Conservation (phyloP, 202 grass and related monocot genomes). For the Setaria viridis region DNA sequence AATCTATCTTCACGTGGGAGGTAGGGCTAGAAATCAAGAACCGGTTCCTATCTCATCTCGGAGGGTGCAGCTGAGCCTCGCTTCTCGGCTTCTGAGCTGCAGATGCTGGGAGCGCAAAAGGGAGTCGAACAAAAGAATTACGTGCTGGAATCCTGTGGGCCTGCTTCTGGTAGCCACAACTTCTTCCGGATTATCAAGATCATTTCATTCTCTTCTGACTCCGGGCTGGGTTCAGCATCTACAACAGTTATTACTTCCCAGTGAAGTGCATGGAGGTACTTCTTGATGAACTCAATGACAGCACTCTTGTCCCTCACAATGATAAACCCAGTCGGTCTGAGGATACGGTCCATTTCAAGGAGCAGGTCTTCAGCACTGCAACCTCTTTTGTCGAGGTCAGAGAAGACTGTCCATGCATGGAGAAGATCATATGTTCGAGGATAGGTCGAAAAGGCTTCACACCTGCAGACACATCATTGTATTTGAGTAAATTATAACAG, state of each 20-base stretch:
- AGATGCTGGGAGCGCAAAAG: slow-evolving; percentile 36
- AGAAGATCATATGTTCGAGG: slow-evolving; percentile 99
- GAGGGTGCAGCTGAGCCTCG: slow-evolving; percentile 44
- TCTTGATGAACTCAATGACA: slow-evolving; percentile 79
- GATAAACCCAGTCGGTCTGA: slow-evolving; percentile 83
- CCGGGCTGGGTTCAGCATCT: slow-evolving; percentile 68
- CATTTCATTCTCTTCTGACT: slow-evolving; percentile 82
- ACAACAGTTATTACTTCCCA: slow-evolving; percentile 77
- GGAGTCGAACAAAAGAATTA: slow-evolving; percentile 41
- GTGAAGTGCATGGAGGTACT: slow-evolving; percentile 72
- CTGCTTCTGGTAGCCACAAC: slow-evolving; percentile 63
- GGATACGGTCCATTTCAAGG: slow-evolving; percentile 92
- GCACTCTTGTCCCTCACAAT: slow-evolving; percentile 77
- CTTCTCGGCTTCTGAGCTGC: slow-evolving; percentile 52
- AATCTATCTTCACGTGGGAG: slow-evolving; percentile 53
- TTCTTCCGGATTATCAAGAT: slow-evolving; percentile 84
- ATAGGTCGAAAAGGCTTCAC: slow-evolving; percentile 96
- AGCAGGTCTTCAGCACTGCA: slow-evolving; percentile 96
- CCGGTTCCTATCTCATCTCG: slow-evolving; percentile 30
- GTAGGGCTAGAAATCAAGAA: slow-evolving; percentile 42
- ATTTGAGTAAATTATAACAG: slow-evolving; percentile 22
- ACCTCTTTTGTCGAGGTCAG: slow-evolving; percentile 86
- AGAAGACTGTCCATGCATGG: slow-evolving; percentile 98
- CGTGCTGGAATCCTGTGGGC: slow-evolving; percentile 46
- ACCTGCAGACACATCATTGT: slow-evolving; percentile 62